Evolutionary conservation across 257 asterid genomes (phyloP).

Genomic region (Apocynum venetum): DNA sequence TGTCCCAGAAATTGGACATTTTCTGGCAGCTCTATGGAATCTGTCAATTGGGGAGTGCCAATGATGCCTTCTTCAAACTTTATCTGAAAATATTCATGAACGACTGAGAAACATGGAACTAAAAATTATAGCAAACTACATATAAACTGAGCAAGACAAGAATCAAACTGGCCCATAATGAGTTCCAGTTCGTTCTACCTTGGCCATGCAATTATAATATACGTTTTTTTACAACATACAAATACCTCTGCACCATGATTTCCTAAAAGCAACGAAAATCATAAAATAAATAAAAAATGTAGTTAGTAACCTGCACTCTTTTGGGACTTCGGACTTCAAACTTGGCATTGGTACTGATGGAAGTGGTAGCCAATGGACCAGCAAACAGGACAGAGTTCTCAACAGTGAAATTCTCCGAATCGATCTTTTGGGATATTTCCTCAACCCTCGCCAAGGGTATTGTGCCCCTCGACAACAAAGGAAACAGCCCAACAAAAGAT

Average conservation of each 20-base stretch:
- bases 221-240: background rate
- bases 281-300: background rate
- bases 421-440: constrained; percentile 88
- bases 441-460: constrained; percentile 67
- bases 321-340: constrained; percentile 94
- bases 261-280: background rate
- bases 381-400: constrained; percentile 72
- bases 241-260: background rate
- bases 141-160: background rate
- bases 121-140: background rate
- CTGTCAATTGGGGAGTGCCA: constrained; percentile 92
- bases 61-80: constrained; percentile 79
- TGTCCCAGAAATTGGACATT: constrained; percentile 72
- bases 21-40: constrained; percentile 75
- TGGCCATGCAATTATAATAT: background rate
- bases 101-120: background rate
- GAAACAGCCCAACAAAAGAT: constrained; percentile 68
- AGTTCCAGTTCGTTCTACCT: background rate
- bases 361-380: constrained; percentile 76
- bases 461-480: constrained; percentile 63
- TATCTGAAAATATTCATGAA: constrained; percentile 41
- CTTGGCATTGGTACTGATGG: constrained; percentile 72
- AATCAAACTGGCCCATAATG: background rate
- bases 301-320: constrained; percentile 71
- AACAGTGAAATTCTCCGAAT: constrained; percentile 59